Percentiles rank a stretch among this genome's conserved stretches.
These are phyloP conservation scores for Clitopilus passeckerianus DNA, from an alignment of 768 basidiomycete species.

Conservation along the genomic window DNA sequence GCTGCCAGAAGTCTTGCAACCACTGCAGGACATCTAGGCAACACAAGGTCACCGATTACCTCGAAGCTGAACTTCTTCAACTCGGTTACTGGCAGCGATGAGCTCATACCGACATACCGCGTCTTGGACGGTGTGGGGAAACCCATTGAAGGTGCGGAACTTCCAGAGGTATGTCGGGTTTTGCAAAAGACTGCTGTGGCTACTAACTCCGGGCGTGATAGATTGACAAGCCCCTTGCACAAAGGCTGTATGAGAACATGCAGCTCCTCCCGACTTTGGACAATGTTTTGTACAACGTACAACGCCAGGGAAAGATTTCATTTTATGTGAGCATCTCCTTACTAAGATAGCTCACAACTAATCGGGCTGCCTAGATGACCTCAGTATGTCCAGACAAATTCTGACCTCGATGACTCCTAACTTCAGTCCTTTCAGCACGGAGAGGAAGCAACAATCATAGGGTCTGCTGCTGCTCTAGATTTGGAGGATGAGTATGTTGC, in stretches of 20 bases:
- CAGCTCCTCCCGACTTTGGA: constrained; percentile 78
- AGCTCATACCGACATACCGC: constrained; percentile 80
- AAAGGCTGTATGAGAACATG: constrained; percentile 76
- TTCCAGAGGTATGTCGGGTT: constrained; percentile 56
- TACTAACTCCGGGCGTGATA: constrained; percentile 15
- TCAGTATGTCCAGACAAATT: constrained; percentile 31
- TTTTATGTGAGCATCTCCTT: constrained; percentile 62
- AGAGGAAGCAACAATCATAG: constrained; percentile 88
- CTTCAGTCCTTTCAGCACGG: constrained; percentile 51
- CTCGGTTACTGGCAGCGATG: constrained; percentile 54
- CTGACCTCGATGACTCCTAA: constrained; percentile 4
- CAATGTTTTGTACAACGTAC: constrained; percentile 85
- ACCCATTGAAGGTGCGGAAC: constrained; percentile 64
- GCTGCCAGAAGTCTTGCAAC: constrained; percentile 12
- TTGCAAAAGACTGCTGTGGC: neutral
- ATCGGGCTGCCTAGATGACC: constrained; percentile 56
- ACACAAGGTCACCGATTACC: constrained; percentile 56
- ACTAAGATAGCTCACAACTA: neutral
- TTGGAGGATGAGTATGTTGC: constrained; percentile 74
- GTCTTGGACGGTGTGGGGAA: constrained; percentile 79
- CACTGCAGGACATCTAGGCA: constrained; percentile 28
- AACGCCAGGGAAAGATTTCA: constrained; percentile 90
- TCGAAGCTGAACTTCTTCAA: constrained; percentile 77
- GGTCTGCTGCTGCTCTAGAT: constrained; percentile 82
- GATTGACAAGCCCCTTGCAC: constrained; percentile 68